phyloP scores from a whole-genome alignment of 768 basidiomycete genomes.

The Termitomyces sp. region DNA sequence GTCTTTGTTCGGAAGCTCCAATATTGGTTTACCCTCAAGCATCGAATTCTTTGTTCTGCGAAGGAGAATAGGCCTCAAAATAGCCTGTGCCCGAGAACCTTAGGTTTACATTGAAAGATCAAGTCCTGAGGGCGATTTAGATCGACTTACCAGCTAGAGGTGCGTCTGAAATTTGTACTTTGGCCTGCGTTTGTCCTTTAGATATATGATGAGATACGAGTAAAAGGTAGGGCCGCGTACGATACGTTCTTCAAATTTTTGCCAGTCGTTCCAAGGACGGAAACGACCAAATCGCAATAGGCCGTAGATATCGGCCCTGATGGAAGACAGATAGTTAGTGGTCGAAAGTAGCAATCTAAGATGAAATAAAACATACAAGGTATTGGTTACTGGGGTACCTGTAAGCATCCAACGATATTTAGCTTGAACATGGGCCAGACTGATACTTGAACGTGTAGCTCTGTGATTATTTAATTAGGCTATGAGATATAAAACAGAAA shows the following conservation, averaged over 20 bases:
- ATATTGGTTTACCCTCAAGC: slow-evolving; percentile 62
- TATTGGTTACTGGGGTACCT: slow-evolving; percentile 71
- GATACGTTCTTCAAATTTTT: slow-evolving; percentile 52
- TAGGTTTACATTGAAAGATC: neutral
- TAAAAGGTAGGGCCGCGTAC: slow-evolving; percentile 24
- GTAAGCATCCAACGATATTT: slow-evolving; percentile 78
- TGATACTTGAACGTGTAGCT: slow-evolving; percentile 50
- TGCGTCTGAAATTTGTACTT: slow-evolving; percentile 50
- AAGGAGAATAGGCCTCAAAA: slow-evolving; percentile 62
- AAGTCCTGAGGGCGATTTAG: neutral
- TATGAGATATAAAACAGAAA: neutral
- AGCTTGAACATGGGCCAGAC: slow-evolving; percentile 52
- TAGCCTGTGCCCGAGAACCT: slow-evolving; percentile 60
- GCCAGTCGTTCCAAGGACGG: slow-evolving; percentile 71
- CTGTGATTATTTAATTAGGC: slow-evolving; percentile 20
- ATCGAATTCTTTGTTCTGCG: slow-evolving; percentile 66
- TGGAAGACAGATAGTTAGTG: neutral
- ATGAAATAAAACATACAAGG: slow-evolving; percentile 35
- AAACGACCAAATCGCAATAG: slow-evolving; percentile 65
- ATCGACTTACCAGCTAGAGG: slow-evolving; percentile 46
- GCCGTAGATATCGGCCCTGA: slow-evolving; percentile 65
- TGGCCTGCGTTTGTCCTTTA: slow-evolving; percentile 28
- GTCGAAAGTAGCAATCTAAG: too few relatives aligned
- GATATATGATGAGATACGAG: neutral
- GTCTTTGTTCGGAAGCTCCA: slow-evolving; percentile 56